phyloP scores from a whole-genome alignment of 768 basidiomycete genomes.

The button mushroom (Agaricus bisporus) region DNA sequence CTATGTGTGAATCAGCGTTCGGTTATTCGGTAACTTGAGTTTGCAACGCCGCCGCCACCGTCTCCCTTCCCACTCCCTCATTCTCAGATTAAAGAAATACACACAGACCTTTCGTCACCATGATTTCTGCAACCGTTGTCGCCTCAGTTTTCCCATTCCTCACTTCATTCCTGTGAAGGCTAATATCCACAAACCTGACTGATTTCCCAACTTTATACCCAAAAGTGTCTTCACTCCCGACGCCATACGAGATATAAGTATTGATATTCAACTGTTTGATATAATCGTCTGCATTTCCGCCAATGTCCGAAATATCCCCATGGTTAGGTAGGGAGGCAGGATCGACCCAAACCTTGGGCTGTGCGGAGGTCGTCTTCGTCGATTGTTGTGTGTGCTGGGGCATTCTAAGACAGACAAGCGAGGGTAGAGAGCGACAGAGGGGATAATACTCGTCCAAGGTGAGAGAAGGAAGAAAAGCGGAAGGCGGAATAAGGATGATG shows the following conservation, averaged over 20 bases:
- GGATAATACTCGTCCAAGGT: neutral
- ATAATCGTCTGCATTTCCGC: slow-evolving; percentile 56
- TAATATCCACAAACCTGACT: slow-evolving; percentile 57
- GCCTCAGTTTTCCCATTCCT: slow-evolving; percentile 51
- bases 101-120: slow-evolving; percentile 52
- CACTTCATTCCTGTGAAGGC: slow-evolving; percentile 38
- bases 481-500: no score
- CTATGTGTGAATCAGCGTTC: slow-evolving; percentile 23
- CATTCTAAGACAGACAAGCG: neutral
- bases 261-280: slow-evolving; percentile 66
- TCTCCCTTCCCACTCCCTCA: neutral
- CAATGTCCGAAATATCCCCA: slow-evolving; percentile 48
- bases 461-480: neutral
- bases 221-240: slow-evolving; percentile 56
- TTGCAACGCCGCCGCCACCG: neutral
- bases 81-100: neutral
- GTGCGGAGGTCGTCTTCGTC: neutral
- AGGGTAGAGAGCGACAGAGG: neutral
- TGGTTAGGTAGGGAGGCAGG: slow-evolving; percentile 55
- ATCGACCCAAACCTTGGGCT: slow-evolving; percentile 48
- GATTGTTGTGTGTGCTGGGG: slow-evolving; percentile 5
- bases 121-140: slow-evolving; percentile 54
- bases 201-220: slow-evolving; percentile 55
- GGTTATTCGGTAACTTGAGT: neutral
- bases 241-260: slow-evolving; percentile 66